Evolutionary conservation across 495 filamentous ascomycete genomes (phyloP), one percentile per base, ranked within the genome.

Genomic region (Tuber aestivum): DNA sequence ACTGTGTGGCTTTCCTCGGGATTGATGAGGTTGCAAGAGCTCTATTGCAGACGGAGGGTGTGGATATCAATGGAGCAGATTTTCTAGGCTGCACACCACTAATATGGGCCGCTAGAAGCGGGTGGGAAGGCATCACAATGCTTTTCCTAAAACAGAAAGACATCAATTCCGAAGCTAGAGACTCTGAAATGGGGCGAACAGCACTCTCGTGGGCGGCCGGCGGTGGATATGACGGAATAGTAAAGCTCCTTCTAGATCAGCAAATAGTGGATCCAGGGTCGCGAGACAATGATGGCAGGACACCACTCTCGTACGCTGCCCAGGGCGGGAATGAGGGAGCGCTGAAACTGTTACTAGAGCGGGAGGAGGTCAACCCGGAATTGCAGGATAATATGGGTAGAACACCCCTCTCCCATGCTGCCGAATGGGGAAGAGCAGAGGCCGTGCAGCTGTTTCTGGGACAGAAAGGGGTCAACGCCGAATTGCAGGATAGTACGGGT

Each of bases 131-230:
- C 21, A 76, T 84, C 35, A 76, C 85, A 1, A 71, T 69, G 48
- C 65, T 83, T 10, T 71, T 86, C 2, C 72, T 84, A n/a, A 72
- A 72, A 21, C 74, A 68, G 21, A 50, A 72, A 40, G 79, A 75
- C 2, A 68, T 80, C 14, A 41, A 74, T 27, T 61, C 38, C 16
- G 72, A 81, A 27, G 45, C 71, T 48, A 79, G 50, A 70, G 78
- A 85, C 32, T 2, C 38, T 40, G 56, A 18, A 35, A 12, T 77
- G 70, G 77, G 80, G 32, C 80, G 81, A 42, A 85, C 82, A 14
- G 82, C 86, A 42, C 81, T 87, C 56, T 84, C 79, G 12, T 84
- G 73, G 77, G 86, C 85, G n/a, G 83, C 84, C 40, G 77, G 74
- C 69, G 75, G 75, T 27, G 86, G 85, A 12, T 80, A 87, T 74